phyloP scores from a whole-genome alignment of 1,139 yeast genomes.

The Pichia terricola region DNA sequence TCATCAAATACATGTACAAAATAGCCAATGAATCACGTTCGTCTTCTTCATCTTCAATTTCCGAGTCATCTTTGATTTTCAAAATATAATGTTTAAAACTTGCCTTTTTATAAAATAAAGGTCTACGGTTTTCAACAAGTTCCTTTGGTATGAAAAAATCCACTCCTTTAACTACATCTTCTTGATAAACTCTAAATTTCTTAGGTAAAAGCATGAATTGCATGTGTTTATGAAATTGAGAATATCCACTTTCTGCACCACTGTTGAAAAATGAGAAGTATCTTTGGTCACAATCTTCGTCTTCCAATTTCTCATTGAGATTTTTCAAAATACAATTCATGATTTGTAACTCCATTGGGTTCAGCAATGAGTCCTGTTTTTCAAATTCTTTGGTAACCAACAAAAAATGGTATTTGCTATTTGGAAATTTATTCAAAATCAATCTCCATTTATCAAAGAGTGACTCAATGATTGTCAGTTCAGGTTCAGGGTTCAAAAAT shows the following conservation, averaged over 20 bases:
- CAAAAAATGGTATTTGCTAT: slow-evolving; percentile 68
- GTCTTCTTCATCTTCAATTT: slow-evolving; percentile 28
- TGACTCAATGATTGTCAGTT: slow-evolving; percentile 49
- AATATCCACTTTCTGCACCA: slow-evolving; percentile 84
- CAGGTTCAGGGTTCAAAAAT: slow-evolving; percentile 72
- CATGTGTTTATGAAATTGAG: slow-evolving; percentile 86
- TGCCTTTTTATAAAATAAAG: slow-evolving; percentile 48
- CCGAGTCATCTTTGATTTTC: slow-evolving; percentile 41
- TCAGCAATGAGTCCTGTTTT: slow-evolving; percentile 63
- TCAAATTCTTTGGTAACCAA: slow-evolving; percentile 65
- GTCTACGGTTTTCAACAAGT: slow-evolving; percentile 34
- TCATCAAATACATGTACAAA: slow-evolving; percentile 61
- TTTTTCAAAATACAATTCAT: slow-evolving; percentile 43
- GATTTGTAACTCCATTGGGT: slow-evolving; percentile 55
- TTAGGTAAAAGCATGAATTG: slow-evolving; percentile 72
- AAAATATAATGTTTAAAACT: slow-evolving; percentile 81
- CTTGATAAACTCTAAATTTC: slow-evolving; percentile 53
- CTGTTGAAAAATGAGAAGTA: slow-evolving; percentile 81
- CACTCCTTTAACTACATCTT: slow-evolving; percentile 36
- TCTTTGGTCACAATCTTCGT: slow-evolving; percentile 23
- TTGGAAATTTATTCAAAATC: slow-evolving; percentile 79
- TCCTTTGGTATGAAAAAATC: slow-evolving; percentile 45
- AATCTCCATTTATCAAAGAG: slow-evolving; percentile 51
- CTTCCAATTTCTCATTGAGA: slow-evolving; percentile 20
- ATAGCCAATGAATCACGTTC: slow-evolving; percentile 48